Evolutionary conservation across 2,329 filamentous ascomycete species (phyloP).

Genomic region (Alternaria ventricosa): DNA sequence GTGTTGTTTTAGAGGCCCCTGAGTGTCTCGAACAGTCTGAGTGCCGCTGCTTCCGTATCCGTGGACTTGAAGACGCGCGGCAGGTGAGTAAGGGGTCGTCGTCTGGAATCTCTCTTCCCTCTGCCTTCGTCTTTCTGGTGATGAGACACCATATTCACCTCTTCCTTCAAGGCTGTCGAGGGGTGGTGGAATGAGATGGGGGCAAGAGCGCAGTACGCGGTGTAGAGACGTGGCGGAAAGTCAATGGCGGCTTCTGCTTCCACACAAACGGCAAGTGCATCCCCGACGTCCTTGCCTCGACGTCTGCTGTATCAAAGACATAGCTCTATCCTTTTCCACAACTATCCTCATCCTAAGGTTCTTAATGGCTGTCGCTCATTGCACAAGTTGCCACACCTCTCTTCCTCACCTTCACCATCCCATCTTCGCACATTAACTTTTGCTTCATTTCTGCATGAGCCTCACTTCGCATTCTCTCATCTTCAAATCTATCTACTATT

Average conservation of each 20-base stretch:
- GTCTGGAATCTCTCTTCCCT: background rate
- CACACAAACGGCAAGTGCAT: background rate
- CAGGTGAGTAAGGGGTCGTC: background rate
- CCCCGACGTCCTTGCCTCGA: background rate
- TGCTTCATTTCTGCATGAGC: background rate
- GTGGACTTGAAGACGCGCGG: background rate
- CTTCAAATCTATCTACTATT: accelerated
- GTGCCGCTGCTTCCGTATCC: background rate
- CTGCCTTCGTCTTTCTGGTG: background rate
- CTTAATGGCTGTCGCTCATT: too few species aligned
- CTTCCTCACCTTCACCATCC: background rate
- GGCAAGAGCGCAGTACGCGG: too few species aligned
- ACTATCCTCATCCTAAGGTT: background rate
- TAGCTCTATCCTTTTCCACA: background rate
- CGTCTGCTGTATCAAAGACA: background rate
- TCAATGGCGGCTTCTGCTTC: background rate
- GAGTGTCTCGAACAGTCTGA: background rate
- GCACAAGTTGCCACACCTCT: too few species aligned
- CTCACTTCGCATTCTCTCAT: background rate
- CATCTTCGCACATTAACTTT: too few species aligned
- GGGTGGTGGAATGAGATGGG: too few species aligned
- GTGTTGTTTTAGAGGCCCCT: background rate
- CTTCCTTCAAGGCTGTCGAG: background rate
- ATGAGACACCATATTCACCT: background rate
- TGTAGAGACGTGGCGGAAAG: background rate